A percentile compares a stretch with the other conserved stretches of the same genome.
phyloP scores from a whole-genome alignment of 75 land plant genomes.

The Isoetes taiwanensis region DNA sequence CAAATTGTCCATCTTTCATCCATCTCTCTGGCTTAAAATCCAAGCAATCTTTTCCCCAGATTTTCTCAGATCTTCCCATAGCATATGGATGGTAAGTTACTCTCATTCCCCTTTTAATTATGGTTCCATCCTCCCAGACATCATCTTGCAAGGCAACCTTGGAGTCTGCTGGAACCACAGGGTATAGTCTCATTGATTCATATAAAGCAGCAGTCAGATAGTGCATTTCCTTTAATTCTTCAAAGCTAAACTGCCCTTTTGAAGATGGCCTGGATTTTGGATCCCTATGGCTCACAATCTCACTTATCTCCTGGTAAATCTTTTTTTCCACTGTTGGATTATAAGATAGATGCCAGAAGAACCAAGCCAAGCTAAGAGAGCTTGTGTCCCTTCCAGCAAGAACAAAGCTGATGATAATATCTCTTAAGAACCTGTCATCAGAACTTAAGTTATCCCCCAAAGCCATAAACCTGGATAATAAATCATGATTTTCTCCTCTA shows the following conservation, averaged over 20 bases:
- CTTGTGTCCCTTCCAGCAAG: not conserved
- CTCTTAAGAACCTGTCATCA: not conserved
- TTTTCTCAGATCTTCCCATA: no score
- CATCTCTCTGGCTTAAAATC: not conserved
- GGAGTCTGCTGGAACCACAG: not conserved
- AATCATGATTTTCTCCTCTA: not conserved
- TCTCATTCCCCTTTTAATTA: not conserved
- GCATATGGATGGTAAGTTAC: not conserved
- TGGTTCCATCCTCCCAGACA: not conserved
- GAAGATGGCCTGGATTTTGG: not conserved
- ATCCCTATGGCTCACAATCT: no score
- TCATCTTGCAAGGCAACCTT: not conserved
- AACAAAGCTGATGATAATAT: not conserved
- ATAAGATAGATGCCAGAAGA: not conserved
- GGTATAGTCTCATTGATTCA: not conserved
- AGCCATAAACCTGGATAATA: not conserved
- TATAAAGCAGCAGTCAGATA: not conserved
- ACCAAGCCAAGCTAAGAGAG: not conserved
- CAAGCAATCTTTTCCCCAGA: not conserved
- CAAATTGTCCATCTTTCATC: not conserved
- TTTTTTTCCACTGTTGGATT: not conserved
- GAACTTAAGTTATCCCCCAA: not conserved
- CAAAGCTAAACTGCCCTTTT: not conserved
- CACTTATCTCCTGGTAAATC: not conserved
- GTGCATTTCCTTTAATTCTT: not conserved